A percentile compares a stretch with the other conserved stretches of the same genome.
These are phyloP conservation scores for Peniophora sp. DNA, from an alignment of 1,284 basidiomycete genomes.

Conservation along the genomic window DNA sequence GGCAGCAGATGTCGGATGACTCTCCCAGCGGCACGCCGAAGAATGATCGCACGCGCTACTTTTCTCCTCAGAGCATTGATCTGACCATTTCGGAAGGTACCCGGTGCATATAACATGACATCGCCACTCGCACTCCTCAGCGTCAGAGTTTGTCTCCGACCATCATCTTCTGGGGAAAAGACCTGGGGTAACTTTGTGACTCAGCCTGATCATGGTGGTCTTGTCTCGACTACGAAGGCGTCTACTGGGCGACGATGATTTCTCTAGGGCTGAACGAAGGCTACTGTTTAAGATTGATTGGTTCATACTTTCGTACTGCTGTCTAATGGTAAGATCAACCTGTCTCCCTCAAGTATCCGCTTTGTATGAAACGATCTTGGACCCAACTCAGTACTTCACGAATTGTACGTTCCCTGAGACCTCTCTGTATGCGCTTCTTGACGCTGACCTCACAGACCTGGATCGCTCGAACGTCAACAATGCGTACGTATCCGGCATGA, in stretches of 20 bases:
- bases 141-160: no score
- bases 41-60: no score
- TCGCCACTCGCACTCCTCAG: no score
- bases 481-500: conserved; percentile 79
- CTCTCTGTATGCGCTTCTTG: neutral
- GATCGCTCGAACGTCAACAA: conserved; percentile 61
- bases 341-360: neutral
- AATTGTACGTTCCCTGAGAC: conserved; percentile 37
- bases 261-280: conserved; percentile 33
- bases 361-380: neutral
- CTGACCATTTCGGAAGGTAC: no score
- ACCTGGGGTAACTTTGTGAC: no score
- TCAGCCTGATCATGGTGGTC: neutral
- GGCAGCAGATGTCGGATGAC: no score
- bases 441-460: conserved; percentile 34
- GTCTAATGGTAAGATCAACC: conserved; percentile 56
- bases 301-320: conserved; percentile 64
- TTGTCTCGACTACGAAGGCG: conserved; percentile 12
- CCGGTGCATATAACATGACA: no score
- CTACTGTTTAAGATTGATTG: conserved; percentile 54
- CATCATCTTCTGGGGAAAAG: no score
- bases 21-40: no score
- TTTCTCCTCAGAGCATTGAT: no score
- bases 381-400: conserved; percentile 46
- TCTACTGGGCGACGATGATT: conserved; percentile 25